A percentile compares a stretch with the other conserved stretches of the same genome.
phyloP scores from a whole-genome alignment of 1,139 yeast genomes.

The Debaryomycetaceae sp. region DNA sequence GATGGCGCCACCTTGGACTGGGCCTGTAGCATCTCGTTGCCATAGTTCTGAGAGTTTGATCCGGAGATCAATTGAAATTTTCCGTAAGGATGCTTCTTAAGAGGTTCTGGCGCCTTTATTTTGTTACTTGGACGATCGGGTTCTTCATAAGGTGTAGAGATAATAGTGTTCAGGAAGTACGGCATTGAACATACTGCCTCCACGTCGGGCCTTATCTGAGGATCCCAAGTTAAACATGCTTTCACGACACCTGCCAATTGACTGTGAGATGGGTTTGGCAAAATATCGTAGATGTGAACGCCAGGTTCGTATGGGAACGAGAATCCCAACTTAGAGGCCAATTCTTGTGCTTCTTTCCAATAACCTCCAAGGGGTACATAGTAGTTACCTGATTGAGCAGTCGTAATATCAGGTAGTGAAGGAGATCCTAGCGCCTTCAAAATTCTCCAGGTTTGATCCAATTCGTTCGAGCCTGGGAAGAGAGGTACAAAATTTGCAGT shows the following conservation, averaged over 20 bases:
- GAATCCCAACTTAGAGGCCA: constrained; percentile 53
- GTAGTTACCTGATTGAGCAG: constrained; percentile 12
- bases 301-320: constrained; percentile 46
- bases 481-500: constrained; percentile 72
- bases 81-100: constrained; percentile 1
- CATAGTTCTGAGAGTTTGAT: constrained; percentile 3
- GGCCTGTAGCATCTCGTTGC: not conserved
- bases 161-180: constrained; percentile 47
- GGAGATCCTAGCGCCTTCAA: constrained; percentile 74
- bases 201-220: constrained; percentile 50
- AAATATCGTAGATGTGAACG: constrained; percentile 20
- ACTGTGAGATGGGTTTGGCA: constrained; percentile 20
- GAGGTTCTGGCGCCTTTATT: not conserved
- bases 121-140: constrained; percentile 9
- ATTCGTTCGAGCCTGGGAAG: constrained; percentile 78
- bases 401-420: constrained; percentile 13
- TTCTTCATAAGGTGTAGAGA: constrained; percentile 10
- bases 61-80: constrained; percentile 3
- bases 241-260: constrained; percentile 50
- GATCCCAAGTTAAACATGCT: constrained; percentile 65
- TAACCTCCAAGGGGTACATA: constrained; percentile 57
- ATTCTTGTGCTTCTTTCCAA: constrained; percentile 58
- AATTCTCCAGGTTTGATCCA: constrained; percentile 73
- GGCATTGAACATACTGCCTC: constrained; percentile 43
- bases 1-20: not conserved